These are phyloP conservation scores for Pseudocercospora ulei DNA, from an alignment of 2,329 filamentous ascomycete genomes.

Conservation along the genomic window DNA sequence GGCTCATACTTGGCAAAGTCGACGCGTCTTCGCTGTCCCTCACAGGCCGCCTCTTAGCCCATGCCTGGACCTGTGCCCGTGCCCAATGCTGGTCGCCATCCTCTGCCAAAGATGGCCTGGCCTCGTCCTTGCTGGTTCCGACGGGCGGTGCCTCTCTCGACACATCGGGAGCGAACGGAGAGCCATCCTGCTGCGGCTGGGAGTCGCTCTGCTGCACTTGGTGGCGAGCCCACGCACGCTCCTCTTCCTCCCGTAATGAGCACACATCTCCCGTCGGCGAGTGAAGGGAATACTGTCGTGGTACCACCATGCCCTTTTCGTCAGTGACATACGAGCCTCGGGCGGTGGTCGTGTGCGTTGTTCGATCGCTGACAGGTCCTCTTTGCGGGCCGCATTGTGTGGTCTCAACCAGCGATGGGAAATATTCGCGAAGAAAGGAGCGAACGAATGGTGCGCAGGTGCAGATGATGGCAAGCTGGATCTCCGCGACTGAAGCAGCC, in stretches of 20 bases:
- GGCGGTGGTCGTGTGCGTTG: not conserved
- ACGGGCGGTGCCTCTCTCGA: too few relatives aligned
- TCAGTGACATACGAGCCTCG: not conserved
- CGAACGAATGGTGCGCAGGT: constrained; percentile 22
- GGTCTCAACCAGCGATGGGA: constrained; percentile 3
- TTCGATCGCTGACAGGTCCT: not conserved
- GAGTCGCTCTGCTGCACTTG: constrained; percentile 6
- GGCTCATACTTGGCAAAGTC: too few relatives aligned
- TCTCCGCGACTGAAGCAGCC: constrained; percentile 20
- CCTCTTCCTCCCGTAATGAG: constrained; percentile 6
- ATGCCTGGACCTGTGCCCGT: too few relatives aligned
- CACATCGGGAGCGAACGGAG: too few relatives aligned
- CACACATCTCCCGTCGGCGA: constrained; percentile 2
- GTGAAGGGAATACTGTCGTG: not conserved
- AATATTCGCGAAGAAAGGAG: constrained; percentile 16
- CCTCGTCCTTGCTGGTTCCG: too few relatives aligned
- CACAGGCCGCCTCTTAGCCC: too few relatives aligned
- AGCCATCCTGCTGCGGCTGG: too few relatives aligned
- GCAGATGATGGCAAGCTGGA: constrained; percentile 24
- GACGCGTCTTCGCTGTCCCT: too few relatives aligned
- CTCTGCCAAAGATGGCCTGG: too few relatives aligned
- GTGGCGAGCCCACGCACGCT: constrained; percentile 5
- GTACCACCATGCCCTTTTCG: constrained; percentile 7
- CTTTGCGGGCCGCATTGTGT: not conserved
- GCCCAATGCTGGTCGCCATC: too few relatives aligned